phyloP scores from a whole-genome alignment of 1,139 yeast species.

The Geotrichum bryndzae region DNA sequence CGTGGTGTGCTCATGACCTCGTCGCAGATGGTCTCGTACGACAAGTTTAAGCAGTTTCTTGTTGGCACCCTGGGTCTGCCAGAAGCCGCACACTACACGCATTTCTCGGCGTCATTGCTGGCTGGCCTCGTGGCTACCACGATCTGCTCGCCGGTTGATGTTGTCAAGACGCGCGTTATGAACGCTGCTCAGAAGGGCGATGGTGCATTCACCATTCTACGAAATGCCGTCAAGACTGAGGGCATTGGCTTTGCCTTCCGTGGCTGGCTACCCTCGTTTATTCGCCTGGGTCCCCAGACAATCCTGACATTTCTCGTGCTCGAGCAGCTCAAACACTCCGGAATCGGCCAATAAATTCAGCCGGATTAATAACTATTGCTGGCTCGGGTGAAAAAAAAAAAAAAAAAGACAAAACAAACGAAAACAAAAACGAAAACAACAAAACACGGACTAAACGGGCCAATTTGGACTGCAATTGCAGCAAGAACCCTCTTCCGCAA shows the following conservation, averaged over 20 bases:
- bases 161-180: constrained; percentile 84
- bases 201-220: constrained; percentile 49
- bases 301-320: constrained; percentile 76
- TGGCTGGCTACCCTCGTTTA: constrained; percentile 87
- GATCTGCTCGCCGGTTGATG: constrained; percentile 88
- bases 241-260: constrained; percentile 77
- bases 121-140: constrained; percentile 89
- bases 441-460: no score
- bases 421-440: background rate
- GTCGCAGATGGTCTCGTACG: constrained; percentile 85
- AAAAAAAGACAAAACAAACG: background rate
- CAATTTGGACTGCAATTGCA: no score
- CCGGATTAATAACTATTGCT: background rate
- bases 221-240: constrained; percentile 55
- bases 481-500: no score
- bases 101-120: constrained; percentile 66
- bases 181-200: constrained; percentile 45
- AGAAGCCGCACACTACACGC: constrained; percentile 61
- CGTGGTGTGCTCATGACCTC: constrained; percentile 88
- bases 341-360: constrained; percentile 17
- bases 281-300: constrained; percentile 85
- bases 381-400: background rate
- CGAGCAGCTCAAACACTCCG: constrained; percentile 61
- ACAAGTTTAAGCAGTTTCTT: constrained; percentile 59
- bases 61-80: constrained; percentile 50